A percentile compares a stretch with the other conserved stretches of the same genome.
Evolutionary conservation across 1,139 yeast genomes (phyloP).

Genomic region (Sporopachydermia cereana): DNA sequence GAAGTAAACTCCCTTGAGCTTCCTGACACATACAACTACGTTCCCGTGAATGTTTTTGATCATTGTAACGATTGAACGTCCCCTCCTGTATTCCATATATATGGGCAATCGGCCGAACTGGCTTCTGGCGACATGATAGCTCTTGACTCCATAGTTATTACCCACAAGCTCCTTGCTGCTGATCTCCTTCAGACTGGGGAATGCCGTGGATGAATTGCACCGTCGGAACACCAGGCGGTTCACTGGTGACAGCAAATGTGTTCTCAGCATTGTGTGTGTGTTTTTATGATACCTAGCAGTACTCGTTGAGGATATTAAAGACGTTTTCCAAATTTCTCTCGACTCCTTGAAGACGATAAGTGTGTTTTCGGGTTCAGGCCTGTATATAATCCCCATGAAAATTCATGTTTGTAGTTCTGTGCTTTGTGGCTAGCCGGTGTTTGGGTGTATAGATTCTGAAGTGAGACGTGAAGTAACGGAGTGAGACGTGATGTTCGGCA

Average conservation of each 20-base stretch:
- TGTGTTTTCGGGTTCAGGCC: too few species aligned
- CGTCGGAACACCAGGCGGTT: too few species aligned
- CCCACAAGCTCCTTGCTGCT: conserved; percentile 1
- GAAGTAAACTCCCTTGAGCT: background rate
- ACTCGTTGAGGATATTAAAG: too few species aligned
- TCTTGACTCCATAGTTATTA: background rate
- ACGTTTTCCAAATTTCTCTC: too few species aligned
- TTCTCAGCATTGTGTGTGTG: background rate
- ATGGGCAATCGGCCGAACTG: background rate
- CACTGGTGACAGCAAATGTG: background rate
- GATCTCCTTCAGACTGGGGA: background rate
- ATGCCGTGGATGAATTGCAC: background rate
- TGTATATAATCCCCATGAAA: too few species aligned
- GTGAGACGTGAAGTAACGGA: background rate
- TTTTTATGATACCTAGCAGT: too few species aligned
- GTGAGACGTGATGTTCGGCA: background rate
- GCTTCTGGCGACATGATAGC: conserved; percentile 3
- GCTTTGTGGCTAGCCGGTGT: too few species aligned
- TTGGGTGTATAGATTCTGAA: background rate
- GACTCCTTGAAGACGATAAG: too few species aligned
- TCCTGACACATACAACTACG: conserved; percentile 5
- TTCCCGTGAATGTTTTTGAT: conserved; percentile 4
- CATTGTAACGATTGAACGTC: background rate
- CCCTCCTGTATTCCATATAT: conserved; percentile 4
- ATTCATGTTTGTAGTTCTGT: too few species aligned